These are phyloP conservation scores for Apiotrichum siamense DNA, from an alignment of 1,284 basidiomycete species.

Conservation along the genomic window DNA sequence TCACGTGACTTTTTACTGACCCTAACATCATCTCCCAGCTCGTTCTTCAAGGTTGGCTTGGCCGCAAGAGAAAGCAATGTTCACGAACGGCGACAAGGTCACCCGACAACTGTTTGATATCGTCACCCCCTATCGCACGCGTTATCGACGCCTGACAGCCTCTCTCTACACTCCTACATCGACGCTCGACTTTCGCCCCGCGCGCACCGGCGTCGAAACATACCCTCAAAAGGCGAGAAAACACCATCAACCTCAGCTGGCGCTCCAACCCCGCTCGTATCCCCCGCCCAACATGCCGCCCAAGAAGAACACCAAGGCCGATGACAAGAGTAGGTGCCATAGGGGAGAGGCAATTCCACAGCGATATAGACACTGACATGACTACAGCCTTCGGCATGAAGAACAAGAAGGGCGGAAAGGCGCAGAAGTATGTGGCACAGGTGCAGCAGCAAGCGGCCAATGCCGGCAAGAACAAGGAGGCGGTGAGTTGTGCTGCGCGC, in stretches of 20 bases:
- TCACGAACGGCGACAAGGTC: too few relatives aligned
- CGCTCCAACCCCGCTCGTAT: not conserved
- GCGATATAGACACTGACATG: not conserved
- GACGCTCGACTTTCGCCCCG: not conserved
- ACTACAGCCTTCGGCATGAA: conserved; percentile 71
- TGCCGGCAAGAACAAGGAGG: conserved; percentile 70
- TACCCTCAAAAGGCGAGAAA: too few relatives aligned
- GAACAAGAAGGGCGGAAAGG: conserved; percentile 94
- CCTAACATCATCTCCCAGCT: too few relatives aligned
- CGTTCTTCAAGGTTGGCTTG: too few relatives aligned
- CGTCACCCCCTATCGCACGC: not conserved
- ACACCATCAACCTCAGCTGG: not conserved
- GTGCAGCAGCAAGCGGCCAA: conserved; percentile 65
- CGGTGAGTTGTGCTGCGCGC: conserved; percentile 31
- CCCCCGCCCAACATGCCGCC: conserved; percentile 35
- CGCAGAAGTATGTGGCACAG: conserved; percentile 72
- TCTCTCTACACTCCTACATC: not conserved
- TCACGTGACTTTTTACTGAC: too few relatives aligned
- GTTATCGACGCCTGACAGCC: not conserved
- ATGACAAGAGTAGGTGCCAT: conserved; percentile 33
- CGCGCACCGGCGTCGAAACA: too few relatives aligned
- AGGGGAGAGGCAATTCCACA: not conserved
- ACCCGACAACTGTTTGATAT: not conserved
- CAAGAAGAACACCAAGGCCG: conserved; percentile 30
- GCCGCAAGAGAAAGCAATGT: too few relatives aligned